Base-by-base conservation (phyloP, 208 protist species). In the Acanthamoeba rhysodes region DNA sequence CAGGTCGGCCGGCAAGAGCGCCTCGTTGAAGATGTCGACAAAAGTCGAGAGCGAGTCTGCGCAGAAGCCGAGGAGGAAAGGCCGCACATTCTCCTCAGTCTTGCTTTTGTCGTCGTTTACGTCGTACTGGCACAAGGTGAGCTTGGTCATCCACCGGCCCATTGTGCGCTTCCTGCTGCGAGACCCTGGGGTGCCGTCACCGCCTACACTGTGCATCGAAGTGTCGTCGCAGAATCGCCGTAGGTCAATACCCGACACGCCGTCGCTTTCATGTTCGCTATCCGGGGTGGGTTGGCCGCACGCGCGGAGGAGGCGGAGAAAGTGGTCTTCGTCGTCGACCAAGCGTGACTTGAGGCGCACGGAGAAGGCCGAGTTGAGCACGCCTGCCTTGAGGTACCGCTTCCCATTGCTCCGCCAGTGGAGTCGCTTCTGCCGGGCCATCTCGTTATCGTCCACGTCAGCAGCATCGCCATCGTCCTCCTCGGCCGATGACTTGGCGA, bases 291-390 rank as follows among this genome's bases (percentile, higher is more conserved):
- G 20, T 20, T 9, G 37, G 34, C 37, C 18, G 41, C 29, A 27
- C 6, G 74, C 32, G 16, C 53, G 34, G 1, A 82, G 74, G 7
- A 82, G 74, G 41, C 32, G 74, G 27, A 82, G 32, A 24, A 82
- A 55, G 34, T 82, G 74, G 18, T 82, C 74, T 7, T 82, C 66
- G 29, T 72, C 74, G 74, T 82, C 74, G 22, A 82, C 29, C 34
- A 82, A 16, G 0, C 74, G 34, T 6, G 74, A 82, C 74, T 82
- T 82, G 74, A 82, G 41, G 27, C 74, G 74, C 22, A 82, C 45
- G 6, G 74, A 82, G 41, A 82, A 53, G 45, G 74, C 74, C 24
- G 74, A 82, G 24, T 82, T 82, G 74, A 82, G 74, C 34, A 82
- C 74, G 22, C 74, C 74, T 8, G 45, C 74, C 45, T 82, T 82